Base-by-base conservation (phyloP, 2,329 filamentous ascomycete species). In the Leptographium flavum region DNA sequence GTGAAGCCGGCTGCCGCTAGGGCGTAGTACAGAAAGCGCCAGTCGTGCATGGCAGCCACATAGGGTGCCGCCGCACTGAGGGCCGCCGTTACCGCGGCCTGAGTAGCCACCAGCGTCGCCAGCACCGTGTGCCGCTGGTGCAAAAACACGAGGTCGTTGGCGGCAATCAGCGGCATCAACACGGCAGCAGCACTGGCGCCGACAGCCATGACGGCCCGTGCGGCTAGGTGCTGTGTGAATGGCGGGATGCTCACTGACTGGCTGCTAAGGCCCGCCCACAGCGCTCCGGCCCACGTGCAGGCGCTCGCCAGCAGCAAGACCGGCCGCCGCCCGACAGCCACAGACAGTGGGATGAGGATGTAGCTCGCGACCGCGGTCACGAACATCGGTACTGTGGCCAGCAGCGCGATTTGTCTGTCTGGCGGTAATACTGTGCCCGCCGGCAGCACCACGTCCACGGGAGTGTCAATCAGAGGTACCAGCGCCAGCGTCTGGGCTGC, bases 81-180 rank as follows among this genome's bases (percentile, higher is more conserved):
- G 5, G 49, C 55, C 3, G 58, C 57, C 35, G 59, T 55, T 14
- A 60, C 49, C 11, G 62, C 19, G 4, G 58, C 60, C 53, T 54
- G 55, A n/a, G 47, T 49, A 14, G 51, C 48, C 14, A 58, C 51
- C 19, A 63, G 52, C 6, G 55, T 51, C 10, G 60, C 56, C 33
- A 63, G 56, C 11, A 57, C 61, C 43, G 53, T 53, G 48, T 60
- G 61, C 4, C 62, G 56, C 54, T 65, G 55, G 45, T 65, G 62
- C 17, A 63, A 56, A 28, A 64, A 64, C 37, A 62, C 57, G 33
- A 64, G 56, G 35, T 65, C 62, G 53, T 64, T 61, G 1, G 63
- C 56, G 10, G 49, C 49, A 28, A 65, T 59, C 11, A 65, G 53
- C 3, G 62, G 62, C 7, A 64, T 56, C 19, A 65, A 46, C 1